Evolutionary conservation across 2,329 filamentous ascomycete species (phyloP).

Genomic region (Pseudodiploospora longispora): DNA sequence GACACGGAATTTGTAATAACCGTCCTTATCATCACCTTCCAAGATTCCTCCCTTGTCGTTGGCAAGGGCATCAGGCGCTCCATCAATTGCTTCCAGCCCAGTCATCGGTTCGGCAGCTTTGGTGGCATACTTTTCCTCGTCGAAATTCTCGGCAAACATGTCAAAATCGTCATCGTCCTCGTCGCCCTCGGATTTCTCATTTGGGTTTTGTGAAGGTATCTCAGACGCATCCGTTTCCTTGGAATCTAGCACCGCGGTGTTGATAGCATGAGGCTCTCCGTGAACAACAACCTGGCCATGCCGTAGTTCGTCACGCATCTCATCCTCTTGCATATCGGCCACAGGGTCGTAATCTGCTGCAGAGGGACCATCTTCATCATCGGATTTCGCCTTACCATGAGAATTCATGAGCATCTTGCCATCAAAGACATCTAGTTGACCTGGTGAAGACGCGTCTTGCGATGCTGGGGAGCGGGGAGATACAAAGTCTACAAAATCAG

Average conservation of each 20-base stretch:
- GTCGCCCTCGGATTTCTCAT: constrained; percentile 36
- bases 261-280: constrained; percentile 29
- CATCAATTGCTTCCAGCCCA: constrained; percentile 34
- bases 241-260: constrained; percentile 11
- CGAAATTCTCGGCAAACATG: constrained; percentile 83
- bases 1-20: constrained; percentile 91
- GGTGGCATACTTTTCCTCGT: constrained; percentile 56
- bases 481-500: constrained; percentile 25
- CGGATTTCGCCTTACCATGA: constrained; percentile 34
- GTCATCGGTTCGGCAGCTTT: constrained; percentile 30
- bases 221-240: constrained; percentile 12
- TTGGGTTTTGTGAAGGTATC: constrained; percentile 15
- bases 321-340: constrained; percentile 79
- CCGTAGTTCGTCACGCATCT: constrained; percentile 58
- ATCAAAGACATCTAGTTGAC: constrained; percentile 54
- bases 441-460: constrained; percentile 47
- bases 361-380: constrained; percentile 66
- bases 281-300: constrained; percentile 47
- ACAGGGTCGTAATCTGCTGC: constrained; percentile 90
- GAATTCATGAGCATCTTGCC: constrained; percentile 61
- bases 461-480: constrained; percentile 38
- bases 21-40: constrained; percentile 89
- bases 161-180: constrained; percentile 68
- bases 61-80: constrained; percentile 43
- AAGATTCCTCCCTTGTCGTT: constrained; percentile 69